Conservation (phyloP, 208 protist genomes). For the Leishmania tropica region DNA sequence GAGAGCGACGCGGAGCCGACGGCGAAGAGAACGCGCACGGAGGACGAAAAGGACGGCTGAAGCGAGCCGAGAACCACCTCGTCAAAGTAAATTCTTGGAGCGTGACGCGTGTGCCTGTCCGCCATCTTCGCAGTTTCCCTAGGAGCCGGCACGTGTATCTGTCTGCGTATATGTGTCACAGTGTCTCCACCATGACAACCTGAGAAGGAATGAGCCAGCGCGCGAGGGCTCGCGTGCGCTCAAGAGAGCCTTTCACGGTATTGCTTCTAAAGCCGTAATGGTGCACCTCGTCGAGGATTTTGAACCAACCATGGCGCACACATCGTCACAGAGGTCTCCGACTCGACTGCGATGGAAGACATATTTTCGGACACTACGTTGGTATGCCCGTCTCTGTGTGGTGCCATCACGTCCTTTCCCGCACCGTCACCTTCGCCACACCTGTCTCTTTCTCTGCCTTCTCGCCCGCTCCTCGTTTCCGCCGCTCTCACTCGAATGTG, state of each 20-base stretch:
- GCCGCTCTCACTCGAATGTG: not conserved
- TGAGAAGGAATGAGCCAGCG: not conserved
- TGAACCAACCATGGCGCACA: not conserved
- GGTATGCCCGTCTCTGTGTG: not conserved
- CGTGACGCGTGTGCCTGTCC: not conserved
- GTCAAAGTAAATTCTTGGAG: no score
- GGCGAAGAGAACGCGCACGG: constrained; percentile 29
- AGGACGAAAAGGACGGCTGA: not conserved
- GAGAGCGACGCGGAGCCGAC: constrained; percentile 18
- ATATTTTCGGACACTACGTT: not conserved
- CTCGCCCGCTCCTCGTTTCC: not conserved
- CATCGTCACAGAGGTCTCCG: not conserved
- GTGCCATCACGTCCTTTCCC: not conserved
- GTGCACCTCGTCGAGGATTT: not conserved
- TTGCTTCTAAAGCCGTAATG: not conserved
- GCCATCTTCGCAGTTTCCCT: not conserved
- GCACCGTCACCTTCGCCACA: not conserved
- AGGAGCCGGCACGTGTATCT: not conserved
- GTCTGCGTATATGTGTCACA: not conserved
- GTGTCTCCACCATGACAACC: not conserved
- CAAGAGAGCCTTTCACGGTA: not conserved
- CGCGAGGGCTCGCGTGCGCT: not conserved
- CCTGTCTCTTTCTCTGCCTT: not conserved
- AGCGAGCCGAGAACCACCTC: no score
- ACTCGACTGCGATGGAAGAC: not conserved